Percentiles rank a stretch among this genome's conserved stretches.
These are phyloP conservation scores for Boletus speciosus DNA, from an alignment of 768 basidiomycete genomes.

Conservation along the genomic window DNA sequence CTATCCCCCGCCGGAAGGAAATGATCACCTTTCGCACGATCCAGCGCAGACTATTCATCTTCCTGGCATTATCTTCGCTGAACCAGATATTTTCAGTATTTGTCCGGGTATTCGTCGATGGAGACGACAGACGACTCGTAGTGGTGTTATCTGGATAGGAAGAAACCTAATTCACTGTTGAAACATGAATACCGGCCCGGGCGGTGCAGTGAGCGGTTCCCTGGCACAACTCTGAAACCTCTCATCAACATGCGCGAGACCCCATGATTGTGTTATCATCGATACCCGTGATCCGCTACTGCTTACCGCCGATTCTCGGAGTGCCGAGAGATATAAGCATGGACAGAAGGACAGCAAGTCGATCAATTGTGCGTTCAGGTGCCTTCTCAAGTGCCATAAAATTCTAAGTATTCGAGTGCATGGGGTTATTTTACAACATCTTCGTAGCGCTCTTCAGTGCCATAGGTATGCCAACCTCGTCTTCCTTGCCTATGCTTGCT, in stretches of 20 bases:
- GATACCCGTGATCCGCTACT: not conserved
- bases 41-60: not conserved
- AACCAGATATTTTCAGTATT: not conserved
- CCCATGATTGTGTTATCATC: not conserved
- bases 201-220: not conserved
- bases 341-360: not conserved
- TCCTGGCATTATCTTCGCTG: not conserved
- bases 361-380: not conserved
- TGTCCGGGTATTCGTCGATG: not conserved
- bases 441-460: conserved; percentile 21
- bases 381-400: not conserved
- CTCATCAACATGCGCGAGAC: not conserved
- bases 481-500: not conserved
- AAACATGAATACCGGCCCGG: not conserved
- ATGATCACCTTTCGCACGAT: not conserved
- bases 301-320: not conserved
- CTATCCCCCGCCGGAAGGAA: not conserved
- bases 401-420: not conserved
- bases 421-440: conserved; percentile 16
- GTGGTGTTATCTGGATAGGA: not conserved
- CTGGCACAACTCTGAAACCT: not conserved
- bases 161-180: not conserved
- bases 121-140: not conserved
- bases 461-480: conserved; percentile 8
- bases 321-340: conserved; percentile 1